Evolutionary conservation across 208 protist genomes (phyloP), one percentile per base, ranked within the genome.

Genomic region (Acanthamoeba quina): DNA sequence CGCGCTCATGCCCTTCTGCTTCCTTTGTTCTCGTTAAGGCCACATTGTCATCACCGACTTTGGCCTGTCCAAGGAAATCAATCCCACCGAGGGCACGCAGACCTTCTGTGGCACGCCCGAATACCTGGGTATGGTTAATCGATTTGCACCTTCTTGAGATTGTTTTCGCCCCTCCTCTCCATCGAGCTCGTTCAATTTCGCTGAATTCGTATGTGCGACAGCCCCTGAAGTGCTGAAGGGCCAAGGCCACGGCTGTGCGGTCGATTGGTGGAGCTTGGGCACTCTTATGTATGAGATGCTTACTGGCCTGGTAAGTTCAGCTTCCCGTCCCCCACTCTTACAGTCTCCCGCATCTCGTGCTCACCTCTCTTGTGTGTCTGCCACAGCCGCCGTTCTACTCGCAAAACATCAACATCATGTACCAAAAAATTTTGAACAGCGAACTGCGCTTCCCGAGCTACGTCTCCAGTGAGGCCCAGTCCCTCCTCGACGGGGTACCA

Each of bases 221-320:
- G 96, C 96, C 21, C 96, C 97, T 7, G 96, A 97, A 88, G 94
- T 98, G 41, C 78, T 98, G 7, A 94, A 95, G 85, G 92, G 91
- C 21, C 66, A 95, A 24, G 96, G 96, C 52, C 97, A 98, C 56
- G 96, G 96, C 9, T 95, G 90, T 34, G 95, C 96, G n/a, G 97
- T 98, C 0, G 97, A 98, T 95, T 98, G 97, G 97, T 98, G 97
- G 97, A 94, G 88, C 34, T 92, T 98, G 24, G 97, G 97, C 47
- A 98, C 96, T 15, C 58, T 98, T 1, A 54, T 98, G 19, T 98
- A 95, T 95, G 97, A 98, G 89, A 98, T 98, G 97, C 90, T 98
- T 10, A 96, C 96, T 83, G 97, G 97, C 64, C 62, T 96, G 68
- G 89, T 93, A 89, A 13, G 60, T 44, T 17, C n/a, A 24, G 68